Percentiles rank a stretch among this genome's conserved stretches.
These are phyloP conservation scores for Ammopiptanthus mongolicus DNA, from an alignment of 306 rosid species.

Conservation along the genomic window DNA sequence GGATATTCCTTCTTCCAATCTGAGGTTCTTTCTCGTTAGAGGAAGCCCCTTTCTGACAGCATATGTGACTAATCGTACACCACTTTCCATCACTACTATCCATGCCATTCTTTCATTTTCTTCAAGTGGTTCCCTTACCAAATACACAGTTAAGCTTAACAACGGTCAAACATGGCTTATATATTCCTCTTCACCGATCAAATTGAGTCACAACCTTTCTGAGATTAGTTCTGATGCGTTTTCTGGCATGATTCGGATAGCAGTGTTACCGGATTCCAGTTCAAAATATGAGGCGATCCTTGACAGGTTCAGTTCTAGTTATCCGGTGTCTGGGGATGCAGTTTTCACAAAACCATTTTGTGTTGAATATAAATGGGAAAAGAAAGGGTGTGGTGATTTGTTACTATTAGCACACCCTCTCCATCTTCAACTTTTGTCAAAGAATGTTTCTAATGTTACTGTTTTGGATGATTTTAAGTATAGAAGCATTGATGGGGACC, in stretches of 20 bases:
- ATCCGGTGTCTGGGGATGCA: conserved; percentile 65
- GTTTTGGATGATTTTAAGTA: neutral
- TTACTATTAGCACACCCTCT: conserved; percentile 23
- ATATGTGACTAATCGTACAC: conserved; percentile 23
- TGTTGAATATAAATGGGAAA: conserved; percentile 14
- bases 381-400: conserved; percentile 8
- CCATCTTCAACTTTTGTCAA: conserved; percentile 8
- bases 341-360: conserved; percentile 37
- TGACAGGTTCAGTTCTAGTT: conserved; percentile 52
- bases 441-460: neutral
- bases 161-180: conserved; percentile 72
- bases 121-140: conserved; percentile 30
- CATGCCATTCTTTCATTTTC: conserved; percentile 37
- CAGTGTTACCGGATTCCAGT: conserved; percentile 38
- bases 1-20: conserved; percentile 55
- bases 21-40: conserved; percentile 57
- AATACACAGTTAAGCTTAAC: conserved; percentile 48
- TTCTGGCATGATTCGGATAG: conserved; percentile 57
- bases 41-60: conserved; percentile 72
- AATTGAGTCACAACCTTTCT: conserved; percentile 23
- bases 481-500: conserved; percentile 42
- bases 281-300: conserved; percentile 30
- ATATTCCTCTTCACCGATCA: conserved; percentile 50
- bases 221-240: conserved; percentile 38
- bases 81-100: conserved; percentile 29